Evolutionary conservation across 768 basidiomycete genomes (phyloP), one percentile per base, ranked within the genome.

Genomic region (Kwoniella shandongensis): DNA sequence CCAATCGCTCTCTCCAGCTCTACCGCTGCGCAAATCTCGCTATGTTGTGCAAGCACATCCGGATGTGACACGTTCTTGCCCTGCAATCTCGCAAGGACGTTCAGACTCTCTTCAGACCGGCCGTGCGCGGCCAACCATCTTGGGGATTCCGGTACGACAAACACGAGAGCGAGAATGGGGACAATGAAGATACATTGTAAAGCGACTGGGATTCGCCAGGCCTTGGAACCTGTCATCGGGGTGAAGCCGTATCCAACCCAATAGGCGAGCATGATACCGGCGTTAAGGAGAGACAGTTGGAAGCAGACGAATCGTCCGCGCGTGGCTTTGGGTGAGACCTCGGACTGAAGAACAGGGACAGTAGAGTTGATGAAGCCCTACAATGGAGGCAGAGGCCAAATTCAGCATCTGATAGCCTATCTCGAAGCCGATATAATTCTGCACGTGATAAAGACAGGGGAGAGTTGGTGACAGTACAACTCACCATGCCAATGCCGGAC

Each of bases 211-310:
- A 73, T 55, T 35, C 68, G 47, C 68, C 63, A 73, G 2, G 57
- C 63, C 25, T 57, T 59, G n/a, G 62, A 57, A 1, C 63, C 65
- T 8, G 51, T 46, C 1, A 60, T 51, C 23, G 39, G 27, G 18
- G 63, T 52, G 59, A 73, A 70, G 3, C 64, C 68, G 49, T 68
- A 73, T 1, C 66, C 68, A 23, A 59, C 49, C 70, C 70, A 72
- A 36, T 69, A 66, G 32, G 65, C 61, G 18, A 59, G 45, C 49
- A 66, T 54, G 54, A 62, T 62, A 40, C 61, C 61, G 18, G 42
- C 20, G 48, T 65, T 65, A 23, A 65, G 59, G 7, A 61, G 46
- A 4, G 55, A 25, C 15, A 65, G 59, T 26, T 61, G 59, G 51
- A 61, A 57, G 56, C 63, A 65, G 26, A 65, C 59, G 42, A 65